A percentile compares a stretch with the other conserved stretches of the same genome.
These are phyloP conservation scores for Nephelium lappaceum DNA, from an alignment of 345 rosid species.

Conservation along the genomic window DNA sequence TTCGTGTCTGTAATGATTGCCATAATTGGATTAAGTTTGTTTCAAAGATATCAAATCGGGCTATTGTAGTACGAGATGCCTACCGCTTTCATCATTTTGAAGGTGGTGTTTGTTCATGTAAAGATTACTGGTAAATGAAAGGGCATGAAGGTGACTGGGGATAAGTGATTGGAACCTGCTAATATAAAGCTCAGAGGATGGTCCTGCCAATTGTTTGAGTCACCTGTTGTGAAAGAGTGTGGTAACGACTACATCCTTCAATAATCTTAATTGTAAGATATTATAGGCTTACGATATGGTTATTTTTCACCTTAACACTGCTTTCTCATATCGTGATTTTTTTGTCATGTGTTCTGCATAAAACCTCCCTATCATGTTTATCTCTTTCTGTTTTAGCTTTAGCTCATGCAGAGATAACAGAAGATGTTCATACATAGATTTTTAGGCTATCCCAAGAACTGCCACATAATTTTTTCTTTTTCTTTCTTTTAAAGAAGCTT, in stretches of 20 bases:
- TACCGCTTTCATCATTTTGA: constrained; percentile 85
- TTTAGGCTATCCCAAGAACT: not conserved
- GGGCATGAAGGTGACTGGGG: not conserved
- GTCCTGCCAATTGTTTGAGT: not conserved
- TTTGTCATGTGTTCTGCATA: not conserved
- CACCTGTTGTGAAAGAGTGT: not conserved
- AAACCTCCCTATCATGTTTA: not conserved
- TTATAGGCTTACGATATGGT: not conserved
- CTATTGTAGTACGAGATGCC: constrained; percentile 69
- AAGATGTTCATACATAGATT: not conserved
- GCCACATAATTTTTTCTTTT: no score
- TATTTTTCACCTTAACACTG: not conserved
- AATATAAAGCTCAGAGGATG: not conserved
- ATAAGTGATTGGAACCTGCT: not conserved
- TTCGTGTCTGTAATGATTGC: constrained; percentile 79
- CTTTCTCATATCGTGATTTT: not conserved
- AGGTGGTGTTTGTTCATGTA: constrained; percentile 78
- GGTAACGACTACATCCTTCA: constrained; percentile 8
- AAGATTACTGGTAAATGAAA: constrained; percentile 67
- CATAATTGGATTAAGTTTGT: constrained; percentile 86
- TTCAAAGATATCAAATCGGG: constrained; percentile 67
- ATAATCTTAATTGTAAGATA: not conserved
- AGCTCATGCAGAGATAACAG: not conserved
- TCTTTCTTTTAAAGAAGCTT: no score
- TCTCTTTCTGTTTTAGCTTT: not conserved